Evolutionary conservation across 768 basidiomycete genomes (phyloP), one percentile per base, ranked within the genome.

Genomic region (Crassisporium funariophilum): DNA sequence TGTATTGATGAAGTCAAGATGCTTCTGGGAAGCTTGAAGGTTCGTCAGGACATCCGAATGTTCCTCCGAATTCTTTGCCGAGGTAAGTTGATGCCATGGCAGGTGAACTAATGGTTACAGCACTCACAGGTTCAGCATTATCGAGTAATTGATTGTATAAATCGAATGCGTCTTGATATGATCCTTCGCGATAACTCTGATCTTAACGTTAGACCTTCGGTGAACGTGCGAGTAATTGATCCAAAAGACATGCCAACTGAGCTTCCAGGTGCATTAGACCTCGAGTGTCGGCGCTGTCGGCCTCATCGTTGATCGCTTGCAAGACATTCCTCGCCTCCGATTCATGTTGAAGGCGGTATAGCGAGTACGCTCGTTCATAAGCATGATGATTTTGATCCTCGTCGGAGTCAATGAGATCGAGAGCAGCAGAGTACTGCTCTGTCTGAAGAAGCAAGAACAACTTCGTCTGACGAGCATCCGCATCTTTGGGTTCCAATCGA

Each of bases 371-470:
- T 44, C 76, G 74, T 67, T 93, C 91, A 63, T 92, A 84, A 8
- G 71, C 68, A 54, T 69, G 64, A 35, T 56, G 51, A 21, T 53
- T 63, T 52, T 53, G 50, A 15, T 62, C 63, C 3, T 55, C 58
- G 40, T 58, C 52, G 2, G 59, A 49, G 20, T 73, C 74, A 53
- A 88, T 75, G 34, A 93, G 69, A 2, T 71, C 64, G 7, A 95
- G 72, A 3, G 94, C 92, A 10, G 74, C 59, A 4, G 73, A 66
- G 58, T 94, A 91, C 49, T 86, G 85, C 61, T 95, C 94, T 1
- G 86, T 91, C 57, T 95, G 92, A 38, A 95, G 71, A 25, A 94
- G 75, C 24, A 95, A 70, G 66, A 91, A 93, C n/a, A 95, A 70
- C 61, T 92, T 91, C 9, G 92, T 88, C 61, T 88, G 83, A 22